A percentile compares a stretch with the other conserved stretches of the same genome.
phyloP scores from a whole-genome alignment of 192 early-diverging fungal genomes.

The Phlyctochytrium arcticum region DNA sequence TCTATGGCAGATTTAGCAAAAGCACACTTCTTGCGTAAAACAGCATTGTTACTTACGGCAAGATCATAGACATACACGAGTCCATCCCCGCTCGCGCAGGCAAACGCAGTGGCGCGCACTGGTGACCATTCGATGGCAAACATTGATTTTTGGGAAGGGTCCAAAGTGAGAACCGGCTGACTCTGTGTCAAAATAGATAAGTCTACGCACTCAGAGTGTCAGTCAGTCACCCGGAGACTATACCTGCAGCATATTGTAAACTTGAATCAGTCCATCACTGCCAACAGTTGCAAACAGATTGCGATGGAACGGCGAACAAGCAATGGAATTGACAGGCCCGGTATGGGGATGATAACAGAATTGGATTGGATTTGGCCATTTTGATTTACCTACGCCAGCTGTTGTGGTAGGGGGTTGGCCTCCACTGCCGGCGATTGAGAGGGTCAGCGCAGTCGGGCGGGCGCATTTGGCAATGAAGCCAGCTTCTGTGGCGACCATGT shows the following conservation, averaged over 20 bases:
- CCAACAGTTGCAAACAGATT: constrained; percentile 41
- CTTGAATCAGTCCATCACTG: constrained; percentile 35
- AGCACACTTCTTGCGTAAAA: not conserved
- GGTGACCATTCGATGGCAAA: constrained; percentile 35
- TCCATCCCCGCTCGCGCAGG: constrained; percentile 23
- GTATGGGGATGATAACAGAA: constrained; percentile 33
- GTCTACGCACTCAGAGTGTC: not conserved
- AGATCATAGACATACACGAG: constrained; percentile 44
- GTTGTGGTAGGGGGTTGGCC: not conserved
- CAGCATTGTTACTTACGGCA: constrained; percentile 15
- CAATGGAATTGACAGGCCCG: constrained; percentile 34
- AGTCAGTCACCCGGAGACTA: not conserved
- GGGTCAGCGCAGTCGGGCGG: not conserved
- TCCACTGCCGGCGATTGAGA: not conserved
- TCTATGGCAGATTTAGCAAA: constrained; percentile 2
- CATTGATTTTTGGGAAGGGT: constrained; percentile 32
- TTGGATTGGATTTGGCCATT: constrained; percentile 12
- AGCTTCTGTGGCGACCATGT: constrained; percentile 39
- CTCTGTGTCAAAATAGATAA: not conserved
- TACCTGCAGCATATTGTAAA: constrained; percentile 39
- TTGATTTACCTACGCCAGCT: not conserved
- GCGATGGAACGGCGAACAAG: constrained; percentile 41
- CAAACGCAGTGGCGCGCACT: constrained; percentile 37
- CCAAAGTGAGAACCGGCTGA: constrained; percentile 32
- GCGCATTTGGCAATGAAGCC: constrained; percentile 43